These are phyloP conservation scores for Drosera spatulata DNA, from an alignment of 179 eudicot species.

Conservation along the genomic window DNA sequence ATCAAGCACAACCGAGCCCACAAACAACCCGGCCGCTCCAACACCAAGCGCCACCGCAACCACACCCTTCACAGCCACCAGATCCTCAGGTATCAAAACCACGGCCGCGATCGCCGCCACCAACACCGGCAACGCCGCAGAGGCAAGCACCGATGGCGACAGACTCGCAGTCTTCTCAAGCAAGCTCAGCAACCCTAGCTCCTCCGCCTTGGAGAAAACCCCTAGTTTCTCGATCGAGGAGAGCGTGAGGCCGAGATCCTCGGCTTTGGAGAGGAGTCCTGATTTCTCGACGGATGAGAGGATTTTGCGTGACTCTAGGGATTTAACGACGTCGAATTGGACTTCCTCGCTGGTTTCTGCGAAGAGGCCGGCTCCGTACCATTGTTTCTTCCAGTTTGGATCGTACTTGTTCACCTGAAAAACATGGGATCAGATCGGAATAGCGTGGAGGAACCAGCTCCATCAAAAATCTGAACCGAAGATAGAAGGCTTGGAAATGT, in stretches of 20 bases:
- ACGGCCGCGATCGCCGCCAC: conserved; percentile 54
- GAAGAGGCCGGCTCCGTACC: conserved; percentile 91
- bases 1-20: conserved; percentile 72
- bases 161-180: conserved; percentile 49
- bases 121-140: conserved; percentile 55
- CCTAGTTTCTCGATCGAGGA: conserved; percentile 88
- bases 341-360: conserved; percentile 72
- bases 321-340: conserved; percentile 83
- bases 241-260: conserved; percentile 63
- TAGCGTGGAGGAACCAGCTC: no score
- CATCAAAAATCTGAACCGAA: no score
- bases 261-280: conserved; percentile 79
- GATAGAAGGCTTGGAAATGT: no score
- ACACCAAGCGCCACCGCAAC: no score
- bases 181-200: conserved; percentile 71
- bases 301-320: conserved; percentile 68
- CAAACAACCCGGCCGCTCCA: conserved; percentile 15
- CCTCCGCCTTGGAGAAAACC: conserved; percentile 80
- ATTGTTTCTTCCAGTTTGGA: conserved; percentile 54
- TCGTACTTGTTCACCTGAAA: conserved; percentile 85
- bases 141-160: conserved; percentile 67
- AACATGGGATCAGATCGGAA: no score
- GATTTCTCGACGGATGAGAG: conserved; percentile 84
- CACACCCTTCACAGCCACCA: conserved; percentile 50
- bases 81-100: conserved; percentile 73